These are phyloP conservation scores for Zygoascus bituminiphila DNA, from an alignment of 805 yeast species.

Conservation along the genomic window DNA sequence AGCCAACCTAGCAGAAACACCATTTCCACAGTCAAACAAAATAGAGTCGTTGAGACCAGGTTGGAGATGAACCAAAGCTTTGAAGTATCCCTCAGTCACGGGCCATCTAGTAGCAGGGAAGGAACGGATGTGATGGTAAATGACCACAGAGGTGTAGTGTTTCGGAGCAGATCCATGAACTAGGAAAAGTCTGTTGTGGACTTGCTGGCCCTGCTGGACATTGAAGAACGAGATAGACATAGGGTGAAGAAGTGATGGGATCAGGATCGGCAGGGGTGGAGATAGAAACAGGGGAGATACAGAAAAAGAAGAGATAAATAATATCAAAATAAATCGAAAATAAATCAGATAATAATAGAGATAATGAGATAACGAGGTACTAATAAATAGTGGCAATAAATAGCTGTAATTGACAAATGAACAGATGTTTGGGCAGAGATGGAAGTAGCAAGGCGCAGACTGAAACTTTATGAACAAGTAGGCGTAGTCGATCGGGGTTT, in stretches of 20 bases:
- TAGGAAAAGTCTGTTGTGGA: conserved; percentile 27
- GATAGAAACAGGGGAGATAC: neutral
- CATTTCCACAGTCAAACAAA: conserved; percentile 25
- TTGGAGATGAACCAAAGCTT: conserved; percentile 61
- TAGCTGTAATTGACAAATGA: too few relatives aligned
- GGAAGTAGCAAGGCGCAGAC: too few relatives aligned
- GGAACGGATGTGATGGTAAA: conserved; percentile 32
- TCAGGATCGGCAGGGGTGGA: neutral
- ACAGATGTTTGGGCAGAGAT: too few relatives aligned
- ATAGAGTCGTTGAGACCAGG: conserved; percentile 55
- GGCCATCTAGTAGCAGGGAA: conserved; percentile 70
- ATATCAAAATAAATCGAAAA: neutral
- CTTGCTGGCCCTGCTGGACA: conserved; percentile 20
- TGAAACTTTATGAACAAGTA: too few relatives aligned
- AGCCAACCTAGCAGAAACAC: conserved; percentile 20
- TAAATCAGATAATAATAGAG: neutral
- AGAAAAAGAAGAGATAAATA: neutral
- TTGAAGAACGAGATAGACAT: conserved; percentile 13
- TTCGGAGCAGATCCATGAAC: conserved; percentile 31
- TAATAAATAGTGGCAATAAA: neutral
- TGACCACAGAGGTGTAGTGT: conserved; percentile 34
- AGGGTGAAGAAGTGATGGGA: neutral
- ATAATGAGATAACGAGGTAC: too few relatives aligned
- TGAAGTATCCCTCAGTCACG: conserved; percentile 61
- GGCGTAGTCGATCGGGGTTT: too few relatives aligned